Evolutionary conservation across 345 rosid species (phyloP), one percentile per base, ranked within the genome.

Genomic region (Zanthoxylum bungeanum): DNA sequence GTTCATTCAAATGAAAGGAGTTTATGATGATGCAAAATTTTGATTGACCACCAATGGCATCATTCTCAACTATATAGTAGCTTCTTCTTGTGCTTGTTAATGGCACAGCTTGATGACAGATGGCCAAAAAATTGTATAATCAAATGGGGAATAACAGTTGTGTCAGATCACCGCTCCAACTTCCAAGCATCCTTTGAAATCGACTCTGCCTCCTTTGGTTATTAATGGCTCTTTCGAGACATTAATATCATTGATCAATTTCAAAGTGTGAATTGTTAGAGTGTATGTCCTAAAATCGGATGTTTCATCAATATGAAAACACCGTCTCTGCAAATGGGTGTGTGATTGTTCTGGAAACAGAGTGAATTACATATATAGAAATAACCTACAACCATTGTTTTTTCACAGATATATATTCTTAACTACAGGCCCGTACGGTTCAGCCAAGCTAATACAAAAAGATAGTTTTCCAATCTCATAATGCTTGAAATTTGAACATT

Each of bases 401-500:
- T 21, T 31, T 44, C 73, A 7, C 33, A 59, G 42, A 53, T 58
- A 31, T n/a, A 24, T 58, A 7, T 17, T 31, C 24, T 31, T 17
- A 17, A 58, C 21, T 1, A 33, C 9, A 7, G 22, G 60, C 64
- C 52, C 8, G 21, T 19, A 46, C 58, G 58, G 56, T 46, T 49
- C 56, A 40, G 3, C 40, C 60, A 60, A 66, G 59, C 73, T 61
- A 65, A 5, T 22, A 37, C 9, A 42, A 30, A 62, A 31, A 27
- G 27, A 52, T 60, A 24, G 28, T 47, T 19, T 27, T 61, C 68
- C 42, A 53, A 55, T 60, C 65, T 21, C 19, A 30, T 34, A 39
- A 33, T 58, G 66, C 52, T 71, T 73, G 34, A 51, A n/a, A 34
- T 77, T 59, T 64, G 33, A 66, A 34, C 47, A 46, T 37, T 42